Conservation (phyloP, 805 yeast genomes). For the Saturnispora serradocipensis region DNA sequence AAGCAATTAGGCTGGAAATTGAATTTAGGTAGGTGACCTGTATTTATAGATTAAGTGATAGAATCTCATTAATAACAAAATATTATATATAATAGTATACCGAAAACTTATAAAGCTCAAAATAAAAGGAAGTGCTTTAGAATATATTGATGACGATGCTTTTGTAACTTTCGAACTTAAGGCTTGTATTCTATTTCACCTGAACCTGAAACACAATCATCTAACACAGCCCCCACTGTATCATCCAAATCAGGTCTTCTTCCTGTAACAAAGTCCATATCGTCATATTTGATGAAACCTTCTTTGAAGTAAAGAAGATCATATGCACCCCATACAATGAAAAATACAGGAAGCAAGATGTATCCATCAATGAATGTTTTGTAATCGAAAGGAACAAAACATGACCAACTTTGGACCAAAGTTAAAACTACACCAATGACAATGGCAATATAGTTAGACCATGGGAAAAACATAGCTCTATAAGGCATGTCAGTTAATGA, state of each 20-base stretch:
- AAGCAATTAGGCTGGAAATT: conserved; percentile 31
- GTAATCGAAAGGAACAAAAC: conserved; percentile 49
- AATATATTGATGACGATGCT: background rate
- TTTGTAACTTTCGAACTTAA: background rate
- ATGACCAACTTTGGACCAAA: conserved; percentile 59
- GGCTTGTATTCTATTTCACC: background rate
- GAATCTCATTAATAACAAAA: background rate
- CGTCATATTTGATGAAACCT: conserved; percentile 29
- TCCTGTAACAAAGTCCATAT: conserved; percentile 45
- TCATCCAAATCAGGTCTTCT: conserved; percentile 31
- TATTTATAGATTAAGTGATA: background rate
- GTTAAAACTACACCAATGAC: conserved; percentile 43
- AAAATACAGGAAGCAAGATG: conserved; percentile 50
- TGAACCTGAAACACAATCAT: conserved; percentile 1
- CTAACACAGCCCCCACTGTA: conserved; percentile 10
- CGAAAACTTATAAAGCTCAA: background rate
- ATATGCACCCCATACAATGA: conserved; percentile 28
- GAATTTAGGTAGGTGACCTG: conserved; percentile 17
- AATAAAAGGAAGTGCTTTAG: background rate
- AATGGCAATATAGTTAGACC: conserved; percentile 40
- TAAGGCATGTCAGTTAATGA: conserved; percentile 43
- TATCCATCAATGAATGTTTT: conserved; percentile 53
- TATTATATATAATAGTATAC: background rate
- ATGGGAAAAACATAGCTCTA: conserved; percentile 43
- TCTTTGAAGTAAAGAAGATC: conserved; percentile 16